Percentiles rank a stretch among this genome's conserved stretches.
Conservation (phyloP, 202 grass and related monocot genomes). For the Dendrocalamus latiflorus region DNA sequence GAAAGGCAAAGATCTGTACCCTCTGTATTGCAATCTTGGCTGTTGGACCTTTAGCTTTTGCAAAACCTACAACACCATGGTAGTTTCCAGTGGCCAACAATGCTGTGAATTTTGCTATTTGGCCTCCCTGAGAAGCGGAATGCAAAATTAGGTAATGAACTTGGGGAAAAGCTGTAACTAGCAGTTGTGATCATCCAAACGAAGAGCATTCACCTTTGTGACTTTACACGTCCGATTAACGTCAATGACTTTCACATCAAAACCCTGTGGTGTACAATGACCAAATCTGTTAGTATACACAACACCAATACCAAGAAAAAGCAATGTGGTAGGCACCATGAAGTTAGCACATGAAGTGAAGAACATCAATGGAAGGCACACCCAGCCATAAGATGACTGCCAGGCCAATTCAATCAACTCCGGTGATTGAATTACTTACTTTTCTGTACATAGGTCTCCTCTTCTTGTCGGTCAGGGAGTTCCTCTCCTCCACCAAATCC, state of each 20-base stretch:
- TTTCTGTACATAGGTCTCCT: slow-evolving; percentile 92
- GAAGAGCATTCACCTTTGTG: slow-evolving; percentile 62
- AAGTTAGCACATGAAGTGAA: neutral
- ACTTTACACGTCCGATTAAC: slow-evolving; percentile 96
- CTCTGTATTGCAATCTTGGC: slow-evolving; percentile 91
- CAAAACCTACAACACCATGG: slow-evolving; percentile 93
- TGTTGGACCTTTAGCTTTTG: slow-evolving; percentile 80
- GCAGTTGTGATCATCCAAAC: neutral
- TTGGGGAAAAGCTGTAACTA: neutral
- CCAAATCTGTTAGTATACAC: neutral
- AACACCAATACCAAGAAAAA: neutral
- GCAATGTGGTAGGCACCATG: neutral
- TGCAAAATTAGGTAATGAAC: neutral
- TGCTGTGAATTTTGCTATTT: slow-evolving; percentile 84
- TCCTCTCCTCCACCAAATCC: slow-evolving; percentile 78
- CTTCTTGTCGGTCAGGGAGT: slow-evolving; percentile 62
- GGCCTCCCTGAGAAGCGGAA: slow-evolving; percentile 61
- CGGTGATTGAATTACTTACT: slow-evolving; percentile 40
- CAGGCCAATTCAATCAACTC: neutral
- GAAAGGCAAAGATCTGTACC: slow-evolving; percentile 37
- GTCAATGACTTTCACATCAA: slow-evolving; percentile 92
- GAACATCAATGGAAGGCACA: neutral
- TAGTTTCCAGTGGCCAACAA: slow-evolving; percentile 92
- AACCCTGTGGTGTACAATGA: slow-evolving; percentile 50
- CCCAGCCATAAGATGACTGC: neutral